Conservation (phyloP, 1,284 basidiomycete genomes). For the Cryptococcus amylolentus region DNA sequence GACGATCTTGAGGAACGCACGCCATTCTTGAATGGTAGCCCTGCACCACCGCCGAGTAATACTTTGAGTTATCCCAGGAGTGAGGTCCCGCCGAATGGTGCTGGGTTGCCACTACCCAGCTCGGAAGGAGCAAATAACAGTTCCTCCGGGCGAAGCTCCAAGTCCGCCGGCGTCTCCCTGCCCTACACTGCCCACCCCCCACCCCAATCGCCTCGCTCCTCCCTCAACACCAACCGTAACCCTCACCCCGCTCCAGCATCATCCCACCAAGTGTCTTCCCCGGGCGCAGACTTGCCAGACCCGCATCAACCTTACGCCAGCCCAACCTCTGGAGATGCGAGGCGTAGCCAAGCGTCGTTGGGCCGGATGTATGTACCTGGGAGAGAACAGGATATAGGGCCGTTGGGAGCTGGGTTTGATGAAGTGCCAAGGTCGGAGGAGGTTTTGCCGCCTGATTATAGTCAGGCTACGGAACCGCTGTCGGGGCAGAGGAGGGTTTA, state of each 20-base stretch:
- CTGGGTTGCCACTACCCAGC: too few species aligned
- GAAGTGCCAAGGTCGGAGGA: not conserved
- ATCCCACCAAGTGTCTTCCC: too few species aligned
- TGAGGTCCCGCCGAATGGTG: too few species aligned
- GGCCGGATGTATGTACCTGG: conserved; percentile 14
- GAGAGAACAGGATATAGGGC: conserved; percentile 17
- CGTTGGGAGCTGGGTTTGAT: not conserved
- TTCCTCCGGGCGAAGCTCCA: not conserved
- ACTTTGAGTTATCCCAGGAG: too few species aligned
- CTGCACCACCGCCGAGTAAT: too few species aligned
- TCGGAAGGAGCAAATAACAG: conserved; percentile 13
- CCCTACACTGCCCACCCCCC: not conserved
- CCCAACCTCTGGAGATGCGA: not conserved
- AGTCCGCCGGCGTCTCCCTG: not conserved
- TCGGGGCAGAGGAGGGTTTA: conserved; percentile 1
- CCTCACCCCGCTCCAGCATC: too few species aligned
- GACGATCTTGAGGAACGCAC: not conserved
- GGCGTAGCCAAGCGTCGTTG: not conserved
- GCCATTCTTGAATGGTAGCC: conserved; percentile 11
- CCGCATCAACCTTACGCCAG: not conserved
- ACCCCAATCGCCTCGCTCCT: not conserved
- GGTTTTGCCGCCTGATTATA: conserved; percentile 16
- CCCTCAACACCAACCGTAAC: too few species aligned
- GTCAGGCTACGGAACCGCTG: conserved; percentile 18
- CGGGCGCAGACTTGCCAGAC: too few species aligned